Conservation (phyloP, 495 filamentous ascomycete species). For the Melanomma pulvis-pyrius region DNA sequence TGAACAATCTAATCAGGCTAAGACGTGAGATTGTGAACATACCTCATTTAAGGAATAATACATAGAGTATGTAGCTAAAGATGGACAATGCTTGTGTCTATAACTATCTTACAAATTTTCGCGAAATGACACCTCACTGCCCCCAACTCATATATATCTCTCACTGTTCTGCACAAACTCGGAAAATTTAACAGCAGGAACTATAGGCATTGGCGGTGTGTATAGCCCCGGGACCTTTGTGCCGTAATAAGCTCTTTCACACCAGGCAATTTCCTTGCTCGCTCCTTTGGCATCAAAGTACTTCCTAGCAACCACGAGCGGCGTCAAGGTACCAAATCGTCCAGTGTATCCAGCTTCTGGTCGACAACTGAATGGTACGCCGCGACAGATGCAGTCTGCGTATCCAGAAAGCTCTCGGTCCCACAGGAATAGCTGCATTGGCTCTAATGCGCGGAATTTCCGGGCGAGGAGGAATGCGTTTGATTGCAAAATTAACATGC, state of each 20-base stretch:
- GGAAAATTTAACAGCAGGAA: conserved; percentile 2
- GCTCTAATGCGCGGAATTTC: conserved; percentile 5
- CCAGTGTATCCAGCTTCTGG: conserved; percentile 20
- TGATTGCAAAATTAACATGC: conserved; percentile 29
- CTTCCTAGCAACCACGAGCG: conserved; percentile 19
- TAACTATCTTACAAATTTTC: too few relatives aligned
- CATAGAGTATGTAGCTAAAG: not conserved
- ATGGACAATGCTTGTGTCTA: too few relatives aligned
- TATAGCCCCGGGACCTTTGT: conserved; percentile 23
- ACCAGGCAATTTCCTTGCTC: conserved; percentile 21
- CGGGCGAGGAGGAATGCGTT: conserved; percentile 21
- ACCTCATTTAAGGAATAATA: too few relatives aligned
- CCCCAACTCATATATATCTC: conserved; percentile 6
- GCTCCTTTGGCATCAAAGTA: conserved; percentile 25
- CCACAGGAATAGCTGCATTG: conserved; percentile 23
- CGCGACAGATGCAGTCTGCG: conserved; percentile 27
- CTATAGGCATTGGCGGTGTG: conserved; percentile 14
- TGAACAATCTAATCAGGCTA: not conserved
- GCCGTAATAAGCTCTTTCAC: conserved; percentile 22
- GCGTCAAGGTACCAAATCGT: conserved; percentile 23
- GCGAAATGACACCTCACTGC: not conserved
- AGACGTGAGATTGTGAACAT: not conserved
- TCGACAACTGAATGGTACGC: conserved; percentile 17
- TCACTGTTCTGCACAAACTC: conserved; percentile 14
- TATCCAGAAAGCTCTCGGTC: conserved; percentile 29